Evolutionary conservation across 106 monocot species (phyloP), one percentile per base, ranked within the genome.

Genomic region (Phalaenopsis equestris): DNA sequence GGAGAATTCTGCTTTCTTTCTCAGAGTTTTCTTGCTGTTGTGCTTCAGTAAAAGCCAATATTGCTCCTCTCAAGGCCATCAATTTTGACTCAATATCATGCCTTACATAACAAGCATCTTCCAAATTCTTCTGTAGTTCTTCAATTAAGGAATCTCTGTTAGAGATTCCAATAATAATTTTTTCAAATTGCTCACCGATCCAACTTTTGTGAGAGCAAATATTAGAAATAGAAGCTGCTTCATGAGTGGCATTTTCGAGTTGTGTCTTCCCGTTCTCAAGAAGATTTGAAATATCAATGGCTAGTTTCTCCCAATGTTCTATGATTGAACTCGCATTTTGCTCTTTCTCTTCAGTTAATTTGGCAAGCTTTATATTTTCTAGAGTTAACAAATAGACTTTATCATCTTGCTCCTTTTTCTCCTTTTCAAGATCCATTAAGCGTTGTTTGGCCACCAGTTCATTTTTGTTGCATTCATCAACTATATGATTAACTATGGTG

Each of bases 11-110:
- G 55, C 78, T 85, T 86, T 92, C 94, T 85, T 88, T 89, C 17
- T 92, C 90, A 81, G 45, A 78, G 77, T 75, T 89, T 77, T 94
- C 91, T 64, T 90, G 86, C 57, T 88, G 91, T 61, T 93, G 94
- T 75, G 89, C 89, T 80, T 98, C 94, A 77, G 86, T 87, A 78
- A 98, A 89, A 76, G 90, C 98, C 48, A 92, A 76, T 76, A 85
- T 90, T 77, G 98, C 92, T 78, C 89, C 98, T 87, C 92, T 86
- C 75, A 98, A 86, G 73, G 98, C 93, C 82, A 79, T 92, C 49
- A 98, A 81, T 58, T 94, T 98, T 89, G 85, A 93, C 79, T 98
- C 92, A 83, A 94, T 77, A 79, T 94, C 88, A 72, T 47, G 79
- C 56, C 85, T 89, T 77, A 89, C 77, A 73, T 79, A 83, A 41